Conservation (phyloP, 352 stramenopile species). For the Globisporangium splendens region DNA sequence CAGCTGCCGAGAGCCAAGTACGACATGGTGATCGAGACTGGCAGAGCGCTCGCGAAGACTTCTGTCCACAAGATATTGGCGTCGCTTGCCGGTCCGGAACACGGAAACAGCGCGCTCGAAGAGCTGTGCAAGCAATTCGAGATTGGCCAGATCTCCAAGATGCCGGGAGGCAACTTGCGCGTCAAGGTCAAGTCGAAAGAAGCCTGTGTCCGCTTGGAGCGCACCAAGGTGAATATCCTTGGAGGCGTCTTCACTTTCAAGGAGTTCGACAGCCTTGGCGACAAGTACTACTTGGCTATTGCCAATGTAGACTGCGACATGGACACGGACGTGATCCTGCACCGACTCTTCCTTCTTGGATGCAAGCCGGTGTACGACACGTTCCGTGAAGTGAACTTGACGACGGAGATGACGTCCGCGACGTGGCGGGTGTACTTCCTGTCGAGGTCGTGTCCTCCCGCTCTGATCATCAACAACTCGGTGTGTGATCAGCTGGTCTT, state of each 20-base stretch:
- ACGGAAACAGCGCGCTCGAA: conserved; percentile 6
- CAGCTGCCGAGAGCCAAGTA: no score
- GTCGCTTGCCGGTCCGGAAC: background rate
- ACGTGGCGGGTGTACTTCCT: no score
- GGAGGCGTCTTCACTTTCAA: conserved; percentile 2
- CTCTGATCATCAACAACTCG: no score
- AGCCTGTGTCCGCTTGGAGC: no score
- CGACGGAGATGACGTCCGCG: conserved; percentile 5
- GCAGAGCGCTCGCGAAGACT: conserved; percentile 4
- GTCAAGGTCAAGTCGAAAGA: no score
- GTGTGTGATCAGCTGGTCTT: no score
- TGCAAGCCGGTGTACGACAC: conserved; percentile 17
- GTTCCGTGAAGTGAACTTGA: conserved; percentile 10
- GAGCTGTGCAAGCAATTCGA: background rate
- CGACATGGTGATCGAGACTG: background rate
- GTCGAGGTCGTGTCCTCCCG: no score
- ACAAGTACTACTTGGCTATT: conserved; percentile 10
- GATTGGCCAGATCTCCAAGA: background rate
- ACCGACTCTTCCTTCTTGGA: no score
- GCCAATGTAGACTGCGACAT: background rate
- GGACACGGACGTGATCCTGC: no score
- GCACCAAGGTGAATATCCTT: no score
- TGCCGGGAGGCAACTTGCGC: no score
- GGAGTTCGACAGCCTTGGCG: conserved; percentile 9
- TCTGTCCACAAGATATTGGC: conserved; percentile 3